Evolutionary conservation across 768 basidiomycete genomes (phyloP), one percentile per base, ranked within the genome.

Genomic region (Panaeolus papilionaceus): DNA sequence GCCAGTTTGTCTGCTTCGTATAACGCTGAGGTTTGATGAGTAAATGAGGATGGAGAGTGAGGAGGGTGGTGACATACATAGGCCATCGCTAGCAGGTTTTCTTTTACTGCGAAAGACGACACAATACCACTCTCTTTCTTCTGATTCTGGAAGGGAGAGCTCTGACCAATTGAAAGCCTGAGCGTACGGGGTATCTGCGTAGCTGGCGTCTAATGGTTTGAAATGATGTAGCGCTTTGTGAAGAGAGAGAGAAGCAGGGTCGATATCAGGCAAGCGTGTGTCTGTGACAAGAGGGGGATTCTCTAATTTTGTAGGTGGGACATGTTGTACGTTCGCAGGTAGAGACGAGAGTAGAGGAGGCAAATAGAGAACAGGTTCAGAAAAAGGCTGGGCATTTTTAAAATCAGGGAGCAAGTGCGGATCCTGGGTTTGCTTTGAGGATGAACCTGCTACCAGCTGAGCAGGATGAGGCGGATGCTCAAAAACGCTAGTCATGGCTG

Each of bases 161-260:
- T 92, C 85, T 18, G 77, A 73, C 96, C 96, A 99, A 77, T 98
- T 98, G 83, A 99, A 99, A 2, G 94, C 92, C 33, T 88, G 82
- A 2, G 80, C 79, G 72, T 97, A 99, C 4, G 88, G 82, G 3
- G 77, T 77, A 10, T 68, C 72, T 0, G 94, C 91, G 69, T 97
- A 98, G 39, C 87, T 76, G 14, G 75, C 74, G 8, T 82, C 85
- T 44, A 81, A 72, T 0, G 94, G 93, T 23, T 74, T 82, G 79
- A 98, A 96, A 61, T 83, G 76, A 73, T 96, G 94, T 47, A 98
- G 79, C 0, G 94, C 93, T 75, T 89, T 91, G 77, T 98, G 96
- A 8, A 98, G 80, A 0, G 92, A 92, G 38, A 96, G 77, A 7
- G 94, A 95, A 3, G 86, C 91, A 0, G 91, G 88, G 74, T 98